phyloP scores from a whole-genome alignment of 140 eudicot genomes.

The Oenanthe javanica region DNA sequence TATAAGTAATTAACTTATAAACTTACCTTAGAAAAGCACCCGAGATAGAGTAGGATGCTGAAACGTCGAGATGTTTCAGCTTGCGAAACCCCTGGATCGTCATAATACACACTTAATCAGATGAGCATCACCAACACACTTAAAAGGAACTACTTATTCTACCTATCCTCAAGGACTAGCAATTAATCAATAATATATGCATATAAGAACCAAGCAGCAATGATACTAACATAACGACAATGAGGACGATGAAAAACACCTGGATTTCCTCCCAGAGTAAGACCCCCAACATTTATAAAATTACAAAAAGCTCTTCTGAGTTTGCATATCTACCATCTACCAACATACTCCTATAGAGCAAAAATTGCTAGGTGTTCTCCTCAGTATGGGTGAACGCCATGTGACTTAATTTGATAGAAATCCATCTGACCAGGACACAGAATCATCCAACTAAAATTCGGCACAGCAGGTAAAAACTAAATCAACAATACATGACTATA shows the following conservation, averaged over 20 bases:
- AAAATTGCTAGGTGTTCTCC: background rate
- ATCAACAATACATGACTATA: too few species aligned
- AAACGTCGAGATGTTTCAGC: conserved; percentile 68
- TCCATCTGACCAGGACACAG: too few species aligned
- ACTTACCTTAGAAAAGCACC: conserved; percentile 74
- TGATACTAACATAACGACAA: background rate
- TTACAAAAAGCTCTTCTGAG: background rate
- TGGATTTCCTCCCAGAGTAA: background rate
- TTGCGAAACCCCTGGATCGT: conserved; percentile 63
- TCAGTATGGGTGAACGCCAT: too few species aligned
- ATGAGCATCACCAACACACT: background rate
- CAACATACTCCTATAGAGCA: background rate
- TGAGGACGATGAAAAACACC: background rate
- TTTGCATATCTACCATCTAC: background rate
- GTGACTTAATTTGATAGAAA: too few species aligned
- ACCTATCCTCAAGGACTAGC: background rate
- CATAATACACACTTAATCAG: conserved; percentile 15
- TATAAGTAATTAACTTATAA: background rate
- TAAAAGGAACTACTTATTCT: background rate
- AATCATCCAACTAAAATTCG: too few species aligned
- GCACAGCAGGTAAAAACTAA: too few species aligned
- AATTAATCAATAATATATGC: background rate
- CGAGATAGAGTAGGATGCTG: conserved; percentile 71
- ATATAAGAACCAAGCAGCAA: background rate
- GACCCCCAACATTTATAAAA: background rate